Evolutionary conservation across 1,139 yeast genomes (phyloP), one percentile per base, ranked within the genome.

Genomic region (Lodderomyces oxycetoniae): DNA sequence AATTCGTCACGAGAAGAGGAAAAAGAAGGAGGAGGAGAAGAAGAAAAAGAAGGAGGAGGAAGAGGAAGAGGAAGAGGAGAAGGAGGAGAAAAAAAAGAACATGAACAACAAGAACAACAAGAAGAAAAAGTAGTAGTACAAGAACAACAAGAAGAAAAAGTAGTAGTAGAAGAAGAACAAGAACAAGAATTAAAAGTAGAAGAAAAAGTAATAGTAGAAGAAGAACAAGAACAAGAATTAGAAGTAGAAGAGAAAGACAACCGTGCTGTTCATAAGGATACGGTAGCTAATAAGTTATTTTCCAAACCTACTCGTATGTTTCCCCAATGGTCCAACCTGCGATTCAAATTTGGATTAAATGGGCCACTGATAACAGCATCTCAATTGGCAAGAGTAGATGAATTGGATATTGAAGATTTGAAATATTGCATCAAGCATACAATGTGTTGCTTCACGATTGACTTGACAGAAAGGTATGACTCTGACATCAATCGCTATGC

Each of bases 361-460:
- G 24, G 25, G 2, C 22, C 31, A 12, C 3, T 13, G 12, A 11
- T 12, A n/a, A 10, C 16, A 12, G 23, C 12, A 17, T 26, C 17
- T 8, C 16, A 30, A 8, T 17, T 35, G 11, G 40, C 35, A 8
- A 16, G 11, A 20, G 35, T 34, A 9, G 40, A 37, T 13, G 14
- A 17, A 19, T 30, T 37, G 17, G 21, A 16, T 3, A 26, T 21
- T 15, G 19, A 28, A 4, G 40, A 37, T 26, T 13, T 30, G 10
- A 26, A 23, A 20, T 37, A 33, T 24, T 23, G 31, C 14, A 22
- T 34, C 17, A 37, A 37, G 22, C 35, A 23, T 14, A 10, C 23
- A 4, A 24, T 37, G 28, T 11, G 34, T n/a, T n/a, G 13, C 4
- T 34, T 34, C n/a, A 31, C 27, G 36, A 27, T 37, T 16, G 17